Evolutionary conservation across 2,329 filamentous ascomycete species (phyloP).

Genomic region (Cladosporium sp.): DNA sequence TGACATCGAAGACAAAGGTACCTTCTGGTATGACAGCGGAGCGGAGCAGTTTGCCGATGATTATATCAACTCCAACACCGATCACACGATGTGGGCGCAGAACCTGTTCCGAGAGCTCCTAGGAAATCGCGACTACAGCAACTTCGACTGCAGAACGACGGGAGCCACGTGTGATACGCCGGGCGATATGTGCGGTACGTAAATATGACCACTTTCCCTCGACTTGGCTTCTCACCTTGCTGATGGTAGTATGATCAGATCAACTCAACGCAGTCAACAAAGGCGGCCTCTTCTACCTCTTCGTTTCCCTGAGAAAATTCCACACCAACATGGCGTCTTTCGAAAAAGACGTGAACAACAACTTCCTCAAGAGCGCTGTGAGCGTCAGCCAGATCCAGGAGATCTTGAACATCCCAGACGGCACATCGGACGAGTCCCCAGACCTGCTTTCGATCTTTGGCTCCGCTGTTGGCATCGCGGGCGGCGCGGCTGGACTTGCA

Average conservation of each 20-base stretch:
- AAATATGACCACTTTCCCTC: background rate
- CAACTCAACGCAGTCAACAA: constrained; percentile 11
- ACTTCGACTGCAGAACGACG: background rate
- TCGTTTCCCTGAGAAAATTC: constrained; percentile 3
- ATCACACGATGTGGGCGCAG: constrained; percentile 9
- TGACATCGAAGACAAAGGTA: constrained; percentile 12
- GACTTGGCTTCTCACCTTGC: background rate
- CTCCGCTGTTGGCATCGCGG: background rate
- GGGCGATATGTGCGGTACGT: background rate
- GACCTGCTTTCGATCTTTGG: constrained; percentile 8
- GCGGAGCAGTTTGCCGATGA: constrained; percentile 15
- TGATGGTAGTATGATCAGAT: background rate
- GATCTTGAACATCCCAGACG: constrained; percentile 5
- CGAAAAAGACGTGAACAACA: background rate
- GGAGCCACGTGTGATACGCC: background rate
- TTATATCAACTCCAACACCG: constrained; percentile 11
- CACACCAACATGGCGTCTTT: constrained; percentile 8
- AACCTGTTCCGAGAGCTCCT: constrained; percentile 1
- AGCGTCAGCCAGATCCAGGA: constrained; percentile 2
- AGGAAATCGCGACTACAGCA: background rate
- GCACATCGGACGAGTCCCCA: background rate
- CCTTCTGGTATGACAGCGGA: constrained; percentile 1
- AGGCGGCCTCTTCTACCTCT: constrained; percentile 16
- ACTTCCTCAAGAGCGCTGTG: background rate
- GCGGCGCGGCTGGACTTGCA: background rate